Conservation (phyloP, 2,329 filamentous ascomycete genomes). For the Cladosporium oxysporum region DNA sequence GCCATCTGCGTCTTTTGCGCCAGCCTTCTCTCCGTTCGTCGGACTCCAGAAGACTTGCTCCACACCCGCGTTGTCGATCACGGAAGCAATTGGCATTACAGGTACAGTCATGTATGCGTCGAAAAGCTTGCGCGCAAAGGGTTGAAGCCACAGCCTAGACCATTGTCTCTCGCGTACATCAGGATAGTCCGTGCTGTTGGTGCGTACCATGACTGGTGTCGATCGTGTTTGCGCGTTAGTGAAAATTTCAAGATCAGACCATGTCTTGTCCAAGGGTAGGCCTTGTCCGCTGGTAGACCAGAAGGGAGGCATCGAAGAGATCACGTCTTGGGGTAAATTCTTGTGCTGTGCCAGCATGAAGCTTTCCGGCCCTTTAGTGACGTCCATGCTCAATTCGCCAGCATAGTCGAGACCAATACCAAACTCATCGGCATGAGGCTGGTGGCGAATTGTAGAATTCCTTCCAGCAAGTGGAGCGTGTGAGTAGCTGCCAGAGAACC, state of each 20-base stretch:
- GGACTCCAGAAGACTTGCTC: constrained; percentile 17
- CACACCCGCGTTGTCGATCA: neutral
- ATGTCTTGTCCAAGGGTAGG: neutral
- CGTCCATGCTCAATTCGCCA: constrained; percentile 1
- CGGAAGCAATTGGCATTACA: neutral
- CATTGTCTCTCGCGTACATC: neutral
- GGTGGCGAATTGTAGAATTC: neutral
- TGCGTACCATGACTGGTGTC: neutral
- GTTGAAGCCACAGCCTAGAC: neutral
- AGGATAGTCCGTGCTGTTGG: neutral
- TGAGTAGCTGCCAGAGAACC: neutral
- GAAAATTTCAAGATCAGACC: constrained; percentile 5
- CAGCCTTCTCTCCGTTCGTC: constrained; percentile 5
- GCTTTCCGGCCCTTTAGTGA: neutral
- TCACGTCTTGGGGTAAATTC: neutral
- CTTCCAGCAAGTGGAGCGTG: neutral
- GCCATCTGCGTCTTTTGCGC: constrained; percentile 3
- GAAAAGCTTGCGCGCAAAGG: neutral
- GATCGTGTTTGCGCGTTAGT: constrained; percentile 1
- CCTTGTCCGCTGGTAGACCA: constrained; percentile 2
- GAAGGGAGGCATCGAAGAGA: constrained; percentile 8
- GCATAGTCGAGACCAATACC: constrained; percentile 12
- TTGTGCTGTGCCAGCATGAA: neutral
- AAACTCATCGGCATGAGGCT: neutral
- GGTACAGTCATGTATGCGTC: constrained; percentile 3